Conservation (phyloP, 2,329 filamentous ascomycete genomes). For the Gnomoniopsis sp. region DNA sequence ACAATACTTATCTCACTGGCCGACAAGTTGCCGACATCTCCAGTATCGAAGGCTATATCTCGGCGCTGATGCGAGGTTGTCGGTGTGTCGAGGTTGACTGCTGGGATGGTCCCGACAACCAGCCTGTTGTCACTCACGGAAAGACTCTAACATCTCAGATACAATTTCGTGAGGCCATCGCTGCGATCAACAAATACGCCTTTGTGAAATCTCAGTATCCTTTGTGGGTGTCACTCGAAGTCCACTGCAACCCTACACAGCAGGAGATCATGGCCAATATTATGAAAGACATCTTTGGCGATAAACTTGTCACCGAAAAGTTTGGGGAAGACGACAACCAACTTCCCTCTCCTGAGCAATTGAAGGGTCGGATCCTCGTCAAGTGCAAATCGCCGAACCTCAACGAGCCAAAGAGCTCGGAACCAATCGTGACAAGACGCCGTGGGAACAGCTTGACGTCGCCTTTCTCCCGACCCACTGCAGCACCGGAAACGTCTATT, state of each 20-base stretch:
- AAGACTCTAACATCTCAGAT: conserved; percentile 85
- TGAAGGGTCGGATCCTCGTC: conserved; percentile 80
- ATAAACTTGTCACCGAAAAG: conserved; percentile 74
- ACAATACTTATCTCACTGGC: conserved; percentile 95
- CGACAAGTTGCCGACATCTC: conserved; percentile 87
- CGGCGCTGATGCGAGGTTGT: conserved; percentile 81
- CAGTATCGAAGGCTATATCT: conserved; percentile 93
- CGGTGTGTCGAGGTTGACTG: conserved; percentile 97
- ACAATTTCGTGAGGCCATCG: conserved; percentile 86
- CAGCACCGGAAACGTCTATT: conserved; percentile 54
- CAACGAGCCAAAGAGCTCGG: conserved; percentile 37
- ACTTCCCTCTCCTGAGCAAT: conserved; percentile 80
- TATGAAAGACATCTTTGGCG: conserved; percentile 79
- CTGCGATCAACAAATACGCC: conserved; percentile 90
- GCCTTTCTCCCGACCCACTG: conserved; percentile 62
- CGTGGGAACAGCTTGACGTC: conserved; percentile 74
- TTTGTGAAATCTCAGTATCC: conserved; percentile 86
- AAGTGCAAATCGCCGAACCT: conserved; percentile 85
- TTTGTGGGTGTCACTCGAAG: conserved; percentile 90
- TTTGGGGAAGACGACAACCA: conserved; percentile 64
- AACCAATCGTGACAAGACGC: conserved; percentile 40
- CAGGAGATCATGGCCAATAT: conserved; percentile 86
- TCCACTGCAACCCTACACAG: conserved; percentile 82
- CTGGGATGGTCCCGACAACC: conserved; percentile 88
- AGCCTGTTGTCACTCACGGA: conserved; percentile 88